Conservation (phyloP, 495 filamentous ascomycete species). For the Aspergillus homomorphus region DNA sequence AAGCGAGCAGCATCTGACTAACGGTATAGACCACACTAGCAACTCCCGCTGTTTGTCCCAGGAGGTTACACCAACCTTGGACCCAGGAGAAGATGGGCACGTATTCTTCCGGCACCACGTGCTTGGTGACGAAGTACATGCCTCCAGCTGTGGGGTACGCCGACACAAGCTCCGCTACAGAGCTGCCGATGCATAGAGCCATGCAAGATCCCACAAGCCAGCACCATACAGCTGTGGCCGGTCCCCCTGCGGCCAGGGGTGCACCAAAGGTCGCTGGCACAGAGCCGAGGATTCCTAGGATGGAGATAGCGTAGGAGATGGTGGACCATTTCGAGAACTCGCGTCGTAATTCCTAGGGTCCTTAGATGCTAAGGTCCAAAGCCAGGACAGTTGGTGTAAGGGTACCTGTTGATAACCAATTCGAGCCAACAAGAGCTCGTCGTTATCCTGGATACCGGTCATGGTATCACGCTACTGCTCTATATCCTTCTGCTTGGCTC, state of each 20-base stretch:
- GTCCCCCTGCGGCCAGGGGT: constrained; percentile 63
- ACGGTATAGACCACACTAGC: constrained; percentile 56
- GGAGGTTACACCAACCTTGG: constrained; percentile 61
- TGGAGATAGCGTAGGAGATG: constrained; percentile 70
- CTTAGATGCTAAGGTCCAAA: not conserved
- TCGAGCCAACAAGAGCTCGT: constrained; percentile 61
- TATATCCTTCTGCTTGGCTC: not conserved
- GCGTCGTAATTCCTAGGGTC: constrained; percentile 53
- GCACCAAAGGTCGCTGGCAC: constrained; percentile 66
- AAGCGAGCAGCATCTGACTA: constrained; percentile 57
- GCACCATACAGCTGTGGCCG: constrained; percentile 68
- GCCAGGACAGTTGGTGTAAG: not conserved
- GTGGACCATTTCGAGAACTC: constrained; percentile 75
- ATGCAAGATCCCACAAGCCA: constrained; percentile 68
- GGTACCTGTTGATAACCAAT: constrained; percentile 68
- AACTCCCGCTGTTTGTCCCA: constrained; percentile 59
- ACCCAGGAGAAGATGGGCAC: constrained; percentile 59
- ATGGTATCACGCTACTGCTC: constrained; percentile 17
- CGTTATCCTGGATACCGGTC: constrained; percentile 57
- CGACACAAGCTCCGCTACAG: constrained; percentile 60
- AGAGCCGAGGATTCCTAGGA: constrained; percentile 66
- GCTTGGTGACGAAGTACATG: constrained; percentile 64
- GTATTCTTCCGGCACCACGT: constrained; percentile 55
- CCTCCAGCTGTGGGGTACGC: constrained; percentile 63
- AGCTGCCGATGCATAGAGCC: constrained; percentile 66